Evolutionary conservation across 306 rosid species (phyloP).

Genomic region (Hippophae rhamnoides): DNA sequence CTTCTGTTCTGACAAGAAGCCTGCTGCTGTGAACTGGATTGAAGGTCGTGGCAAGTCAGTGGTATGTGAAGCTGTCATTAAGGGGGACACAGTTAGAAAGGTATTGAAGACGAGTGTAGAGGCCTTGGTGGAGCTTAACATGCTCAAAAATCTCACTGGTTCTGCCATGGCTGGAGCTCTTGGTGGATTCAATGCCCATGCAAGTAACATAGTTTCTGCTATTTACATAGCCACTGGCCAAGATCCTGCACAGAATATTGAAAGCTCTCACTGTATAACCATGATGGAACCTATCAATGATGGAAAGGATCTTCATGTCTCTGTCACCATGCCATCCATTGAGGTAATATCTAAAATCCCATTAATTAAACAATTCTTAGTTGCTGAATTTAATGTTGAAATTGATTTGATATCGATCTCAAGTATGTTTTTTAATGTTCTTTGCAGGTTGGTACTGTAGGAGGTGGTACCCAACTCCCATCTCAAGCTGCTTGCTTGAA

Average conservation of each 20-base stretch:
- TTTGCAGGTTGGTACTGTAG: slow-evolving; percentile 82
- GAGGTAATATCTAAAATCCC: slow-evolving; percentile 34
- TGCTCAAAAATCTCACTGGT: slow-evolving; percentile 88
- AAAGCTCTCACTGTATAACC: slow-evolving; percentile 87
- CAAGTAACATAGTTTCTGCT: slow-evolving; percentile 79
- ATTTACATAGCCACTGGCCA: slow-evolving; percentile 85
- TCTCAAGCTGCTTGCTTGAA: slow-evolving; percentile 90
- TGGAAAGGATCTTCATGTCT: slow-evolving; percentile 74
- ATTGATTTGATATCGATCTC: neutral
- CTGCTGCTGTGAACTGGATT: slow-evolving; percentile 87
- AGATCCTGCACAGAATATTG: slow-evolving; percentile 92
- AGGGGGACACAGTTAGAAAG: slow-evolving; percentile 65
- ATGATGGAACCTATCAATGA: slow-evolving; percentile 82
- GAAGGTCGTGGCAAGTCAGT: slow-evolving; percentile 89
- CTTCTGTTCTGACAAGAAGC: slow-evolving; percentile 89
- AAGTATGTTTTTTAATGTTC: neutral
- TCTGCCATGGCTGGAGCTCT: slow-evolving; percentile 91
- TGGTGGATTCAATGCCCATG: slow-evolving; percentile 95
- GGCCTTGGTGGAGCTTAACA: slow-evolving; percentile 74
- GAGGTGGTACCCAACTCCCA: slow-evolving; percentile 96
- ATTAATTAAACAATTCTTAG: no score
- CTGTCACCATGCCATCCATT: slow-evolving; percentile 88
- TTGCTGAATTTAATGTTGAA: neutral
- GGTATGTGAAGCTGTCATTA: slow-evolving; percentile 74
- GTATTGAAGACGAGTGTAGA: slow-evolving; percentile 72